Conservation (phyloP, 805 yeast genomes). For the Saccharomycopsis amapae region DNA sequence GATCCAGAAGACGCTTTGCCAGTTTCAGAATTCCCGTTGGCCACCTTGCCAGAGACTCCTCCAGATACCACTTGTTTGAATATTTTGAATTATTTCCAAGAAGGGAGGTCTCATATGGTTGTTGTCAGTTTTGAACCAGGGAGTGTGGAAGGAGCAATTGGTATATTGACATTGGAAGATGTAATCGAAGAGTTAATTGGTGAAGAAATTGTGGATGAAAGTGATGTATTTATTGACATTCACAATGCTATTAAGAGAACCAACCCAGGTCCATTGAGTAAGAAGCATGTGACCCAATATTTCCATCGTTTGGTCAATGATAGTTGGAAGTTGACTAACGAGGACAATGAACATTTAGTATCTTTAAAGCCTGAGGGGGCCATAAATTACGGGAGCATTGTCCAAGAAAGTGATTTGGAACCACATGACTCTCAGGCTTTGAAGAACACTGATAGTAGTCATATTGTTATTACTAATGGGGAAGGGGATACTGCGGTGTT, state of each 20-base stretch:
- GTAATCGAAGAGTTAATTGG: conserved; percentile 98
- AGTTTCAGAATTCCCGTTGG: conserved; percentile 87
- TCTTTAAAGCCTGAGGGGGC: too few species aligned
- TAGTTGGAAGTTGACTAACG: conserved; percentile 28
- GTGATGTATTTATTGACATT: conserved; percentile 88
- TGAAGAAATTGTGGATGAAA: conserved; percentile 94
- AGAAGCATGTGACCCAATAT: conserved; percentile 61
- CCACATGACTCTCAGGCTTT: too few species aligned
- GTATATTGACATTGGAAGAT: conserved; percentile 90
- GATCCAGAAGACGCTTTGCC: conserved; percentile 96
- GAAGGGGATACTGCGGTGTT: conserved; percentile 9
- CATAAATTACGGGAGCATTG: too few species aligned
- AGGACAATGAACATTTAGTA: conserved; percentile 21
- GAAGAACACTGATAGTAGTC: neutral
- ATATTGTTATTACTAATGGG: conserved; percentile 13
- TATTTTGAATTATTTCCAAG: conserved; percentile 92
- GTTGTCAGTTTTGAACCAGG: conserved; percentile 86
- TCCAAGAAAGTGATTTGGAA: too few species aligned
- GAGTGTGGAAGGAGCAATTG: conserved; percentile 71
- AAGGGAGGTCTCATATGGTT: conserved; percentile 97
- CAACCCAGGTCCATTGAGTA: conserved; percentile 69
- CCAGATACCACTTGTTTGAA: conserved; percentile 89
- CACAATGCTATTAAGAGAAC: conserved; percentile 77
- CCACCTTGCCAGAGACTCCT: conserved; percentile 91
- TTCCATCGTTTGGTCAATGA: conserved; percentile 52